These are phyloP conservation scores for Candida ipomoeae DNA, from an alignment of 805 yeast genomes.

Conservation along the genomic window DNA sequence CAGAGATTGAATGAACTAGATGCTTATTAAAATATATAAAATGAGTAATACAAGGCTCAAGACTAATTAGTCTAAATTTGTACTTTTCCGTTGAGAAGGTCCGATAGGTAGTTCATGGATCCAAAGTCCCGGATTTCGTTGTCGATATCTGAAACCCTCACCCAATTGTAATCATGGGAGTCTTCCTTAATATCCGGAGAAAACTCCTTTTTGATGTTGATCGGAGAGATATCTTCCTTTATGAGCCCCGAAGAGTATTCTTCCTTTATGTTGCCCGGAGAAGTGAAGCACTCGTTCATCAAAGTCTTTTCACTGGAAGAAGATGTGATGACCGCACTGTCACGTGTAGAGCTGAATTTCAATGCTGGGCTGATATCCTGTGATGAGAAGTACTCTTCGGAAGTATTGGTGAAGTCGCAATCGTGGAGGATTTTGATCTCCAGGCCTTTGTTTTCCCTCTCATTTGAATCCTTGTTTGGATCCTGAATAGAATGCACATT, in stretches of 20 bases:
- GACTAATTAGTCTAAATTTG: neutral
- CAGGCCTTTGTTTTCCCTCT: neutral
- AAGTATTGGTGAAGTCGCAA: slow-evolving; percentile 20
- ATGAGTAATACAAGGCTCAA: too few relatives aligned
- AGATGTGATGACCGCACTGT: slow-evolving; percentile 2
- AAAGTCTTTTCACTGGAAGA: slow-evolving; percentile 18
- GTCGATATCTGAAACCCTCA: neutral
- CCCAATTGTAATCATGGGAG: neutral
- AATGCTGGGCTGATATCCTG: slow-evolving; percentile 23
- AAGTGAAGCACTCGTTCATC: slow-evolving; percentile 7
- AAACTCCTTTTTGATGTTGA: too few relatives aligned
- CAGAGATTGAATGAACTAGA: too few relatives aligned
- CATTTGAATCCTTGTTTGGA: too few relatives aligned
- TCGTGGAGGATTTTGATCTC: neutral
- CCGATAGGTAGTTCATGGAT: slow-evolving; percentile 32
- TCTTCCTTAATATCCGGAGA: neutral
- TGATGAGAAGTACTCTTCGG: slow-evolving; percentile 33
- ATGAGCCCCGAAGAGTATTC: neutral
- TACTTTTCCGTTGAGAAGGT: slow-evolving; percentile 26
- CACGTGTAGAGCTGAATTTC: slow-evolving; percentile 10
- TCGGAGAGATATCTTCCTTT: neutral
- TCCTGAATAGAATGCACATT: too few relatives aligned
- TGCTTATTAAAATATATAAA: too few relatives aligned
- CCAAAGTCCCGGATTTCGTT: slow-evolving; percentile 20
- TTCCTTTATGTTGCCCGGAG: neutral